These are phyloP conservation scores for Pythium angustatum DNA, from an alignment of 352 stramenopile genomes.

Conservation along the genomic window DNA sequence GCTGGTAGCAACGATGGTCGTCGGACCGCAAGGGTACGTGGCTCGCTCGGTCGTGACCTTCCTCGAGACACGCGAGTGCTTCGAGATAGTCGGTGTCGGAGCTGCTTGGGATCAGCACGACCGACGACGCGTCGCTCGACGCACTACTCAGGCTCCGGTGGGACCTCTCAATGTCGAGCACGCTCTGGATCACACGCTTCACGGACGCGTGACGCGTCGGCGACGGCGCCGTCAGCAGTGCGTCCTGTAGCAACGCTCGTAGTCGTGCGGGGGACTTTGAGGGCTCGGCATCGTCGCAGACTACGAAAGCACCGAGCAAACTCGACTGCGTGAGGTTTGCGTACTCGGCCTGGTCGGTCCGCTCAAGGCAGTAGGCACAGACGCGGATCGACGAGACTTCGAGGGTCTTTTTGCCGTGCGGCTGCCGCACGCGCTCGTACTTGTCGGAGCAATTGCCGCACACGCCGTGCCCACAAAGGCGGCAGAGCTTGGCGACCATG, in stretches of 20 bases:
- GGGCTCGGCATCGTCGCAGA: slow-evolving; percentile 17
- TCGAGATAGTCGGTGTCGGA: neutral
- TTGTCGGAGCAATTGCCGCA: slow-evolving; percentile 45
- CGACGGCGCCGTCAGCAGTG: slow-evolving; percentile 26
- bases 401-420: neutral
- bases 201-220: neutral
- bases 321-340: slow-evolving; percentile 29
- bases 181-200: neutral
- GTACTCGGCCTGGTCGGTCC: slow-evolving; percentile 57
- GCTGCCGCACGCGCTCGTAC: slow-evolving; percentile 19
- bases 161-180: neutral
- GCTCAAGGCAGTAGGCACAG: slow-evolving; percentile 50
- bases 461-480: slow-evolving; percentile 60
- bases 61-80: neutral
- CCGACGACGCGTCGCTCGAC: neutral
- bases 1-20: slow-evolving; percentile 2
- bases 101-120: neutral
- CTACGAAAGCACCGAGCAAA: slow-evolving; percentile 28
- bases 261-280: too few species aligned
- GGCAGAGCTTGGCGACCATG: slow-evolving; percentile 42
- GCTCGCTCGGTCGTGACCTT: neutral
- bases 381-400: slow-evolving; percentile 34
- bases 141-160: neutral
- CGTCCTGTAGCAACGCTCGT: slow-evolving; percentile 17
- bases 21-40: neutral